Base-by-base conservation (phyloP, 345 rosid species). In the Euphorbia pulcherrima region DNA sequence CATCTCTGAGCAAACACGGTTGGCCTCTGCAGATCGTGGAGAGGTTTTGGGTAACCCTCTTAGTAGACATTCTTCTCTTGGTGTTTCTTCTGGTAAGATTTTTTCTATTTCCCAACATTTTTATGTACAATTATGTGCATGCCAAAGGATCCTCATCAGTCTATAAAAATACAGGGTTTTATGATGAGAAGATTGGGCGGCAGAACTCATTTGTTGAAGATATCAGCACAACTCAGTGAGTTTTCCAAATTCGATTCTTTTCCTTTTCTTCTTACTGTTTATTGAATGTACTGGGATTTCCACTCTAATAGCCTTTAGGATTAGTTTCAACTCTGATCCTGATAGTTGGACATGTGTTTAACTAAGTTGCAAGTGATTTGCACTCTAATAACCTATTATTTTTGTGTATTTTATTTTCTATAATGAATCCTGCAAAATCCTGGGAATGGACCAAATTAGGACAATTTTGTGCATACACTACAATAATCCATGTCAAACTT, bases 161-260 rank as follows among this genome's bases (percentile, higher is more conserved):
- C 57, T 53, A 8, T 3, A 53, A 64, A 46, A 69, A 78, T 71
- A 60, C 71, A 70, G 81, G 78, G 2, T 81, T 77, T 64, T 84
- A 80, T 6, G 77, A 69, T 58, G 83, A 82, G 67, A 74, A 70
- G 68, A 26, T 62, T 70, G 82, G 62, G 64, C 63, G 64, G 37
- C 68, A 55, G 33, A 60, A 76, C 68, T 73, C 81, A 52, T 78
- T 71, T 62, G 23, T 74, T 11, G 89, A 79, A 33, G 80, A 78
- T 62, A 51, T 69, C 16, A 24, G 60, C 47, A 75, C 72, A 65
- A 83, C 75, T 50, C 76, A 74, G 92, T 87, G 75, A 80, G 89
- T 65, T 69, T 54, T 55, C 17, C 27, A 11, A n/a, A 10, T 37
- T 40, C 6, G 58, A 11, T 63, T 27, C 1, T 8, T 35, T 55